Conservation (phyloP, 148 eudicot species). For the Selenicereus undatus region DNA sequence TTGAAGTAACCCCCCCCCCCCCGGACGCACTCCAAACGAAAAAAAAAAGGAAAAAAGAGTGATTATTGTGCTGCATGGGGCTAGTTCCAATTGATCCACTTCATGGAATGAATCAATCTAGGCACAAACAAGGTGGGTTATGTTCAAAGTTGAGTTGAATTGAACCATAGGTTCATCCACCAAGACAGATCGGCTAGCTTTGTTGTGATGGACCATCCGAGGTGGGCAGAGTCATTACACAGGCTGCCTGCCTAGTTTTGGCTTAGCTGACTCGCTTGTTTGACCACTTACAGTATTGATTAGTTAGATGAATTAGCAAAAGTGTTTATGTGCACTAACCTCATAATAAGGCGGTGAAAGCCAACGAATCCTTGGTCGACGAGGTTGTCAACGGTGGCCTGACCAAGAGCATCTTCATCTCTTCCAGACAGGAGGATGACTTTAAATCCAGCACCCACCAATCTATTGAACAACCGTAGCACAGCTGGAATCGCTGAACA, state of each 20-base stretch:
- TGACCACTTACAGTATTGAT: neutral
- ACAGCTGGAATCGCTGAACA: constrained; percentile 54
- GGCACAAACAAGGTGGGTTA: neutral
- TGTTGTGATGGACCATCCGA: neutral
- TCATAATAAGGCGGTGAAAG: constrained; percentile 62
- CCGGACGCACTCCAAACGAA: too few relatives aligned
- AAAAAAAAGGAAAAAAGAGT: too few relatives aligned
- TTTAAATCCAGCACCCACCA: constrained; percentile 51
- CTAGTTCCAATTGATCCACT: neutral
- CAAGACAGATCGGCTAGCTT: neutral
- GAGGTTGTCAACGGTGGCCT: constrained; percentile 52
- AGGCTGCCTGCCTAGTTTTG: too few relatives aligned
- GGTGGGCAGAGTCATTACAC: too few relatives aligned
- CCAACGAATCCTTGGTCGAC: constrained; percentile 56
- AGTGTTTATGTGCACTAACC: constrained; percentile 28
- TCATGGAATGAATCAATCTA: neutral
- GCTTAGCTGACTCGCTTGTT: neutral
- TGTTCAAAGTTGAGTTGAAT: neutral
- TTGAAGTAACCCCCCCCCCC: too few relatives aligned
- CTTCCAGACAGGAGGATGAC: constrained; percentile 66
- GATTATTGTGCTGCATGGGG: too few relatives aligned
- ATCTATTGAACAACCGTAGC: constrained; percentile 40
- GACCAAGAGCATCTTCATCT: constrained; percentile 50
- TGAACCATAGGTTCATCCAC: neutral
- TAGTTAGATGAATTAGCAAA: neutral